Conservation (phyloP, 345 rosid species). For the Limnanthes douglasii region DNA sequence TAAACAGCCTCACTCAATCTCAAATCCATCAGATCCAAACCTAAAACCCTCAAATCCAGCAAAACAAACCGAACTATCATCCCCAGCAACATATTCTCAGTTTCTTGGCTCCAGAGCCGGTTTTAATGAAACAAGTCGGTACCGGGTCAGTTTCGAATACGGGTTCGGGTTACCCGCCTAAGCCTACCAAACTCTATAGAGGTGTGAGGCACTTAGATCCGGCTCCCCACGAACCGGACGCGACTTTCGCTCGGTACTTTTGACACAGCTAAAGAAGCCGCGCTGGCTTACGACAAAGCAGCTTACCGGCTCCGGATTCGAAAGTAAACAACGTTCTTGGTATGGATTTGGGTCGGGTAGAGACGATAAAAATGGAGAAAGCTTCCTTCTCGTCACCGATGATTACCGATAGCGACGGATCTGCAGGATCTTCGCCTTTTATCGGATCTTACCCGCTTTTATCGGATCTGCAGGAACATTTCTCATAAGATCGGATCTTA, state of each 20-base stretch:
- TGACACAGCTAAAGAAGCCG: conserved; percentile 96
- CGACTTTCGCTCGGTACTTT: conserved; percentile 99
- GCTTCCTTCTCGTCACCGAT: conserved; percentile 19
- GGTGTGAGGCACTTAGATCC: conserved; percentile 96
- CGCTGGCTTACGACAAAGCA: conserved; percentile 82
- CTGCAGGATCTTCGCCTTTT: conserved; percentile 44
- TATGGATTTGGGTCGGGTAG: conserved; percentile 5
- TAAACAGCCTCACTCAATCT: conserved; percentile 34
- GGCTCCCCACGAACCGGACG: conserved; percentile 79
- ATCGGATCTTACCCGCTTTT: conserved; percentile 24
- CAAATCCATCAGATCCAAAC: conserved; percentile 60
- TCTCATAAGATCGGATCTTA: conserved; percentile 34
- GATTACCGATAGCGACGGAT: conserved; percentile 29
- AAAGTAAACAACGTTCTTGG: not conserved
- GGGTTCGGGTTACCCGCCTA: conserved; percentile 12
- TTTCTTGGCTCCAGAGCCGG: conserved; percentile 21
- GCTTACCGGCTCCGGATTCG: conserved; percentile 60
- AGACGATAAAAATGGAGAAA: conserved; percentile 23
- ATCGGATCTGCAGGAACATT: conserved; percentile 38
- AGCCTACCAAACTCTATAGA: conserved; percentile 64
- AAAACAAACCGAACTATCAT: conserved; percentile 15
- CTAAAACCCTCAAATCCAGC: conserved; percentile 20
- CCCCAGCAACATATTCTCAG: conserved; percentile 3
- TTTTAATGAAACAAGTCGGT: conserved; percentile 47
- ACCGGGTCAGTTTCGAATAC: conserved; percentile 10